A percentile compares a stretch with the other conserved stretches of the same genome.
Conservation (phyloP, 1,139 yeast species). For the Lipomyces yarrowii region DNA sequence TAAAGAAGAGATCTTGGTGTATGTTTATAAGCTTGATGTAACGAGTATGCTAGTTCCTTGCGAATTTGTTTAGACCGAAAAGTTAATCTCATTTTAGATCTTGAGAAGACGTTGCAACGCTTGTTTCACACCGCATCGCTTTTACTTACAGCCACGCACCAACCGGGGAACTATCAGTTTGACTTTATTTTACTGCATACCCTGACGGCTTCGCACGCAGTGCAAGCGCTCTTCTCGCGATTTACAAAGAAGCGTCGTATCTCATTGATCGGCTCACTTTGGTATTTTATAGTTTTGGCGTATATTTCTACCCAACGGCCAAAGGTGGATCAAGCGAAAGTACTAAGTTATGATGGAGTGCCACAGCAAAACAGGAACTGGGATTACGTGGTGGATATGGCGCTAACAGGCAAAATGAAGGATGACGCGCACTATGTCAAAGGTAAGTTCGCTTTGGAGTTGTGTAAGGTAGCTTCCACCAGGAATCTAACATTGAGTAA, state of each 20-base stretch:
- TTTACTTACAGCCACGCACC: constrained; percentile 36
- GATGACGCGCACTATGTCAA: constrained; percentile 31
- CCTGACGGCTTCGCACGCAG: constrained; percentile 40
- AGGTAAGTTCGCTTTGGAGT: constrained; percentile 14
- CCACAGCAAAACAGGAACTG: constrained; percentile 22
- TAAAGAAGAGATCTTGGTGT: constrained; percentile 5
- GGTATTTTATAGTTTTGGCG: constrained; percentile 23
- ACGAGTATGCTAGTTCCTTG: constrained; percentile 8
- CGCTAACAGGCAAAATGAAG: constrained; percentile 15
- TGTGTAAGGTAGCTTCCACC: background rate
- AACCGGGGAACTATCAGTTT: constrained; percentile 33
- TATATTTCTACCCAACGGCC: constrained; percentile 27
- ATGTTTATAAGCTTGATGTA: constrained; percentile 13
- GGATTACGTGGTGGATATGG: constrained; percentile 25
- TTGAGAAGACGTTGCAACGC: constrained; percentile 30
- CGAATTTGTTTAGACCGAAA: too few relatives aligned
- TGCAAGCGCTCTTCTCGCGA: constrained; percentile 32
- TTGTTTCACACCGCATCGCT: constrained; percentile 35
- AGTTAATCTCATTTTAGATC: constrained; percentile 21
- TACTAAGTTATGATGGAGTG: constrained; percentile 16
- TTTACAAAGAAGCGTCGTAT: constrained; percentile 14
- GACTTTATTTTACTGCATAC: constrained; percentile 41
- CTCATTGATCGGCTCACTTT: constrained; percentile 16
- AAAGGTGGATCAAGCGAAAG: constrained; percentile 5
- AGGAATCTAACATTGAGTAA: background rate